Conservation (phyloP, 2,329 filamentous ascomycete species). For the Zalaria sp. region DNA sequence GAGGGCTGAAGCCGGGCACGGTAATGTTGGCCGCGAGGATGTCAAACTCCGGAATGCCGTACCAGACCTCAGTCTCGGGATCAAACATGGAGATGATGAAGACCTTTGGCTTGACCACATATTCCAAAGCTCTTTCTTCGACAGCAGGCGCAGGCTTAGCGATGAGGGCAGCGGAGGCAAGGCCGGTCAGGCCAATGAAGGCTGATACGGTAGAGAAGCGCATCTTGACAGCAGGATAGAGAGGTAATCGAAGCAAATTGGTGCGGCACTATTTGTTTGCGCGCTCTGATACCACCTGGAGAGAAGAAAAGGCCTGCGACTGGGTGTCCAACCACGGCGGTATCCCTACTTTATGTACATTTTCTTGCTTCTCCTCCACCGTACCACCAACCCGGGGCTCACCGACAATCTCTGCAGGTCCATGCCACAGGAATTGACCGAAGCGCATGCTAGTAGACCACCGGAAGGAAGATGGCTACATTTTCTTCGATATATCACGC, state of each 20-base stretch:
- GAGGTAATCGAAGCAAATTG: background rate
- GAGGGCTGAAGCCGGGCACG: constrained; percentile 16
- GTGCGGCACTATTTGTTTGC: too few relatives aligned
- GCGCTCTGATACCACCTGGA: too few relatives aligned
- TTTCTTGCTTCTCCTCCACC: too few relatives aligned
- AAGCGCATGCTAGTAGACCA: too few relatives aligned
- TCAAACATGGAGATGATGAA: constrained; percentile 49
- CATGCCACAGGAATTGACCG: too few relatives aligned
- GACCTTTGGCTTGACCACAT: constrained; percentile 39
- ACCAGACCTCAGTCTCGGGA: constrained; percentile 15
- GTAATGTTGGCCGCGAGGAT: constrained; percentile 20
- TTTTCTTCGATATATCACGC: too few relatives aligned
- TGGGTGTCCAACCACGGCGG: too few relatives aligned
- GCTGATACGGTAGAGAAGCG: constrained; percentile 3
- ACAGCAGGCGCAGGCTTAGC: constrained; percentile 1
- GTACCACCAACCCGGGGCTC: too few relatives aligned
- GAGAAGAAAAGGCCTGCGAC: too few relatives aligned
- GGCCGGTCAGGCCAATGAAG: constrained; percentile 2
- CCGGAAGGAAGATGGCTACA: too few relatives aligned
- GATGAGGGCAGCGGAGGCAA: constrained; percentile 2
- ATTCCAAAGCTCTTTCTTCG: constrained; percentile 11
- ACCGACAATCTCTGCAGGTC: too few relatives aligned
- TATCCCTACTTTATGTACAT: too few relatives aligned
- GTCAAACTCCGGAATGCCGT: constrained; percentile 15
- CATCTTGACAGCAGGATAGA: constrained; percentile 1